Percentiles rank a stretch among this genome's conserved stretches.
phyloP scores from a whole-genome alignment of 768 basidiomycete species.

The Pholiota microspora region DNA sequence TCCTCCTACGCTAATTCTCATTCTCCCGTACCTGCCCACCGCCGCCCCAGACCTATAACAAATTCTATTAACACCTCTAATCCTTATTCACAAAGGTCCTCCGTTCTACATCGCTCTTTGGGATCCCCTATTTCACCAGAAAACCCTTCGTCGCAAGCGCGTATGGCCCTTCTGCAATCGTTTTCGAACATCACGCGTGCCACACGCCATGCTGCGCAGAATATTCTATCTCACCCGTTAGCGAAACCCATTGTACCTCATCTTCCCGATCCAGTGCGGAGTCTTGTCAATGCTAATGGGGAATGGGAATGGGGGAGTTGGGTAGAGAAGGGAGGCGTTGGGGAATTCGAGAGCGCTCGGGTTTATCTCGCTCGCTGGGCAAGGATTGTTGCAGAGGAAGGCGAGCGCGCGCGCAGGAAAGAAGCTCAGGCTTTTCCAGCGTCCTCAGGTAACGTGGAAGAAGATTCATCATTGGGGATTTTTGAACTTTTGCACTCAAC shows the following conservation, averaged over 20 bases:
- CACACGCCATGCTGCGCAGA: conserved; percentile 91
- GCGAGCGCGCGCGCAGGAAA: conserved; percentile 80
- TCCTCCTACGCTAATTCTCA: conserved; percentile 75
- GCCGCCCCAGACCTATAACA: conserved; percentile 67
- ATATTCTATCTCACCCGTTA: conserved; percentile 91
- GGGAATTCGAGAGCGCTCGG: conserved; percentile 94
- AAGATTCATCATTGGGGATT: conserved; percentile 75
- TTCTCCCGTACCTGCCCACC: conserved; percentile 83
- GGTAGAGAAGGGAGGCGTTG: conserved; percentile 91
- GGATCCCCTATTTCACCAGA: conserved; percentile 51
- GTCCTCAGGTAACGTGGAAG: conserved; percentile 50
- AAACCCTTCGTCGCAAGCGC: conserved; percentile 65
- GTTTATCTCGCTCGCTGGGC: conserved; percentile 98
- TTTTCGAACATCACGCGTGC: conserved; percentile 94
- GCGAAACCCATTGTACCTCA: conserved; percentile 96
- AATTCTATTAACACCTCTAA: conserved; percentile 30
- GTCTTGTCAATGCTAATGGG: conserved; percentile 85
- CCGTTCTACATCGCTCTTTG: conserved; percentile 79
- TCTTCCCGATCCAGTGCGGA: conserved; percentile 90
- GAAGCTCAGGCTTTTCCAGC: conserved; percentile 73
- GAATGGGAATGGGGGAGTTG: conserved; percentile 93
- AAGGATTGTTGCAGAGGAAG: conserved; percentile 95
- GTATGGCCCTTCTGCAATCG: conserved; percentile 83
- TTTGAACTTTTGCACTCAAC: conserved; percentile 85
- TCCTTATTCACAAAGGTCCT: conserved; percentile 66